These are phyloP conservation scores for Pyrenophora teres DNA, from an alignment of 2,329 filamentous ascomycete genomes.

Conservation along the genomic window DNA sequence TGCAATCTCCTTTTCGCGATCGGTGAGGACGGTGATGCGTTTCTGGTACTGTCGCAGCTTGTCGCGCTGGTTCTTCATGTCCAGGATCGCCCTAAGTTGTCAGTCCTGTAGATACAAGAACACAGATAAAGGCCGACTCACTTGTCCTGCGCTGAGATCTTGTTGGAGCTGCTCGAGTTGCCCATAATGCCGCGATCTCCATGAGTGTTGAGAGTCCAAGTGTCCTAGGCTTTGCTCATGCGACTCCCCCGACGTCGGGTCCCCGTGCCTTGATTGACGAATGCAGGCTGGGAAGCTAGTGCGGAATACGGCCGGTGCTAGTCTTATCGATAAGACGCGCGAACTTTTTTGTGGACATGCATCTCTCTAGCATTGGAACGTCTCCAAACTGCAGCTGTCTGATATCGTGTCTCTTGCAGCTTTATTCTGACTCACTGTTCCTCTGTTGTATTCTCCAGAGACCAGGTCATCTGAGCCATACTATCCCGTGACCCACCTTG, in stretches of 20 bases:
- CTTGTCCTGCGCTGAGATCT: constrained; percentile 84
- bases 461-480: no score
- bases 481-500: no score
- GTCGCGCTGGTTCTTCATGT: constrained; percentile 97
- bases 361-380: no score
- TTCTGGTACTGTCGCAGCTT: constrained; percentile 96
- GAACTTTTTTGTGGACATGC: constrained; percentile 29
- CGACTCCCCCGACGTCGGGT: constrained; percentile 3
- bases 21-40: constrained; percentile 82
- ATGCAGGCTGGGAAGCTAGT: constrained; percentile 6
- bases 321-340: constrained; percentile 39
- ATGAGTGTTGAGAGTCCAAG: constrained; percentile 18
- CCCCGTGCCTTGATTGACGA: constrained; percentile 34
- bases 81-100: constrained; percentile 79
- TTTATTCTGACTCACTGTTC: no score
- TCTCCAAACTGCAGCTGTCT: no score
- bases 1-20: constrained; percentile 85
- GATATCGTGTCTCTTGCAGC: no score
- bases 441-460: no score
- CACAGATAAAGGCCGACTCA: constrained; percentile 49
- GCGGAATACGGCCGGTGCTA: constrained; percentile 21
- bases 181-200: constrained; percentile 59
- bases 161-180: constrained; percentile 66
- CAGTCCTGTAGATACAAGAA: constrained; percentile 3
- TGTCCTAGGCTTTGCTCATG: constrained; percentile 15